Percentiles rank a stretch among this genome's conserved stretches.
Evolutionary conservation across 148 eudicot species (phyloP).

Genomic region (Polygonum aviculare): DNA sequence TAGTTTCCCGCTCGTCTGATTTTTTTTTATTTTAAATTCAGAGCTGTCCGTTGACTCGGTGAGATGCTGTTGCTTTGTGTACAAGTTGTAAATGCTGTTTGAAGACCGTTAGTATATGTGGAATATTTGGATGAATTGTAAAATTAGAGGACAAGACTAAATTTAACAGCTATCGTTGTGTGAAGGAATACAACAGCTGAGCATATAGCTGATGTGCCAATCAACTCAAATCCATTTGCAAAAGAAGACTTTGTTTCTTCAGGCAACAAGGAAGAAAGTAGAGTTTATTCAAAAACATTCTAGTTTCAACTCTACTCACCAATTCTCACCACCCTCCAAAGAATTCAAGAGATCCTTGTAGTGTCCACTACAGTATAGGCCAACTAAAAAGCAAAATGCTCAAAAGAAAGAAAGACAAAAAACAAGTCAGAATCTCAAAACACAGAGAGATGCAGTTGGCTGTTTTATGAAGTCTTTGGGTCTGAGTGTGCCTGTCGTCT

Average conservation of each 20-base stretch:
- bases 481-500: background rate
- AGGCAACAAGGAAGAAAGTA: background rate
- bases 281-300: background rate
- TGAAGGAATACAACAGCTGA: background rate
- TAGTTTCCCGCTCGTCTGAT: background rate
- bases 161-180: background rate
- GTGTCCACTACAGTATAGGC: background rate
- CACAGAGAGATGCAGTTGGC: background rate
- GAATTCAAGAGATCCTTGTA: background rate
- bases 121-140: no score
- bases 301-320: background rate
- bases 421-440: background rate
- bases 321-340: background rate
- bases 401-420: background rate
- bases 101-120: no score
- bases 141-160: no score
- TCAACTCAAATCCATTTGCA: background rate
- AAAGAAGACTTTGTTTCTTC: background rate
- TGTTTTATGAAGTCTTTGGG: background rate
- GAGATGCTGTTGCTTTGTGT: no score
- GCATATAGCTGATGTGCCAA: background rate
- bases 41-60: no score
- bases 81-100: no score
- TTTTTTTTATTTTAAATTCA: no score
- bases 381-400: background rate